phyloP scores from a whole-genome alignment of 257 asterid genomes.

The Buddleja alternifolia region DNA sequence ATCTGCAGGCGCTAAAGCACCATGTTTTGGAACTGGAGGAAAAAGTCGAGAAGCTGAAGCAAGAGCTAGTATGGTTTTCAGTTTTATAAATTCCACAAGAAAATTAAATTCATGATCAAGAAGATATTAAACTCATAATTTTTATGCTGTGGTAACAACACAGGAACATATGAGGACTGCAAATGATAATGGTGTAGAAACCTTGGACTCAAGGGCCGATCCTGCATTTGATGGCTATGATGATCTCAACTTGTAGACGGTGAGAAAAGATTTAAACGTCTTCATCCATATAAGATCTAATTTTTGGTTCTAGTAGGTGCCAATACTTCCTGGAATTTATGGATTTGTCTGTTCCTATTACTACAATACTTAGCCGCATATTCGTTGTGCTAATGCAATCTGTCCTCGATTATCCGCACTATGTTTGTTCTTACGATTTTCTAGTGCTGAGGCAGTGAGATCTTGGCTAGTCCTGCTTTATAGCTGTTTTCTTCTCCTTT shows the following conservation, averaged over 20 bases:
- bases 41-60: conserved; percentile 61
- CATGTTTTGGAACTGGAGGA: conserved; percentile 71
- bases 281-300: conserved; percentile 9
- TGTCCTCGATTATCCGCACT: no score
- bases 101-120: no score
- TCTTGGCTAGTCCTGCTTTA: neutral
- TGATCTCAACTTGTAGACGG: neutral
- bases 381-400: neutral
- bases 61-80: conserved; percentile 55
- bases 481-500: neutral
- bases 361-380: neutral
- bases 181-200: conserved; percentile 42
- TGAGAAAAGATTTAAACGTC: neutral
- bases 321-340: neutral
- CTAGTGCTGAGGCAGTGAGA: neutral
- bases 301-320: conserved; percentile 16
- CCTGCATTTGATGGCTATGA: conserved; percentile 38
- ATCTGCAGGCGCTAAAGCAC: conserved; percentile 76
- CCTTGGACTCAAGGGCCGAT: conserved; percentile 39
- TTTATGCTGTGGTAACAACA: conserved; percentile 20
- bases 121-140: neutral
- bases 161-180: conserved; percentile 62
- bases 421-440: neutral
- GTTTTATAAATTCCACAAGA: neutral
- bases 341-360: neutral